A percentile compares a stretch with the other conserved stretches of the same genome.
Conservation (phyloP, 2,329 filamentous ascomycete species). For the Phaeomoniella chlamydospora region DNA sequence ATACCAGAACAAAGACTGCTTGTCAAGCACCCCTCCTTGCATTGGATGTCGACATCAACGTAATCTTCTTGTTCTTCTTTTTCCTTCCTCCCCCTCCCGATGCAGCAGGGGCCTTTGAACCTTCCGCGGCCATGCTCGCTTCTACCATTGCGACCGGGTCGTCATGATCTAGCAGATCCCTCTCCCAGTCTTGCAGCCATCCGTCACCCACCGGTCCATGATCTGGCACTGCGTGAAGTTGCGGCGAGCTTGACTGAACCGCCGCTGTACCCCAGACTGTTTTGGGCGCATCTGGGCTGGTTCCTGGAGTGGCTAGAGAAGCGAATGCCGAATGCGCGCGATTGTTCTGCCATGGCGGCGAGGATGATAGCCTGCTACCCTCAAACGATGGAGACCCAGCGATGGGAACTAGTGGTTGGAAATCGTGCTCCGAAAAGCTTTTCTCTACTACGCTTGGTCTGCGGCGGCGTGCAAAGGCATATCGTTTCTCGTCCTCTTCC, state of each 20-base stretch:
- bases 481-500: slow-evolving; percentile 54
- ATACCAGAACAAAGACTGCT: too few species aligned
- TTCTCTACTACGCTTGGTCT: slow-evolving; percentile 35
- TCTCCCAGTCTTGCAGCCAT: slow-evolving; percentile 75
- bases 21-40: slow-evolving; percentile 40
- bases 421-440: slow-evolving; percentile 45
- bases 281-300: slow-evolving; percentile 58
- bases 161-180: slow-evolving; percentile 54
- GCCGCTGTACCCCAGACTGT: slow-evolving; percentile 89
- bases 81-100: slow-evolving; percentile 13
- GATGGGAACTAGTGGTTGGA: slow-evolving; percentile 42
- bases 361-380: slow-evolving; percentile 19
- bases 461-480: slow-evolving; percentile 52
- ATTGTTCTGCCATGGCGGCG: slow-evolving; percentile 24
- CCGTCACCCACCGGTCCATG: slow-evolving; percentile 49
- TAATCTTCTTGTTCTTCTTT: slow-evolving; percentile 56
- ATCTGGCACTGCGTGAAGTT: slow-evolving; percentile 21
- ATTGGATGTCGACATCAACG: slow-evolving; percentile 48
- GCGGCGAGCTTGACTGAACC: slow-evolving; percentile 39
- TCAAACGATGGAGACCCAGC: slow-evolving; percentile 15
- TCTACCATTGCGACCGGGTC: slow-evolving; percentile 37
- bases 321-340: slow-evolving; percentile 26
- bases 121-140: slow-evolving; percentile 13
- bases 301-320: slow-evolving; percentile 59
- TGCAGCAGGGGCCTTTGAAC: slow-evolving; percentile 8